Evolutionary conservation across 768 basidiomycete species (phyloP).

Genomic region (Hydnomerulius pinastri): DNA sequence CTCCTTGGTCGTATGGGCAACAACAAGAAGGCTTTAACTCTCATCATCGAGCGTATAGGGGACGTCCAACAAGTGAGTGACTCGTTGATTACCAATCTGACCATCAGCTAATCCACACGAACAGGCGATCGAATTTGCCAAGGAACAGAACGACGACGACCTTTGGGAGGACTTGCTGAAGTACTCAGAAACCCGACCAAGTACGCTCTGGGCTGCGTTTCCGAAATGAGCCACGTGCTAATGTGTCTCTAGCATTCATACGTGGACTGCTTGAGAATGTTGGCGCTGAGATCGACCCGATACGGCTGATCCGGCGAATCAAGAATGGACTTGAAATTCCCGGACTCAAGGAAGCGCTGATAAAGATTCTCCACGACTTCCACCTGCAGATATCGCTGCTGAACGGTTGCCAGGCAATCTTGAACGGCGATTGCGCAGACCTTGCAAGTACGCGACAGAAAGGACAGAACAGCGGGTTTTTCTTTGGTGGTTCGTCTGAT

Average conservation of each 20-base stretch:
- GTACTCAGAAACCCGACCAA: slow-evolving; percentile 92
- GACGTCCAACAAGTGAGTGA: slow-evolving; percentile 81
- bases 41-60: slow-evolving; percentile 93
- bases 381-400: slow-evolving; percentile 91
- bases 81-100: neutral
- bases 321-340: slow-evolving; percentile 96
- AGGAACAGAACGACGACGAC: slow-evolving; percentile 95
- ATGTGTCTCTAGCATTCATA: slow-evolving; percentile 70
- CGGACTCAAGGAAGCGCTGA: slow-evolving; percentile 88
- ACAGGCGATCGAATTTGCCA: slow-evolving; percentile 96
- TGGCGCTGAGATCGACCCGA: slow-evolving; percentile 93
- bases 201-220: slow-evolving; percentile 41
- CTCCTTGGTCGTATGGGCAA: slow-evolving; percentile 97
- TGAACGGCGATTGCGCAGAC: slow-evolving; percentile 79
- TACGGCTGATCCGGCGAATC: slow-evolving; percentile 91
- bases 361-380: slow-evolving; percentile 97
- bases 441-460: slow-evolving; percentile 68
- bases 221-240: neutral
- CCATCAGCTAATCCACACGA: neutral
- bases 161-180: slow-evolving; percentile 95
- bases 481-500: slow-evolving; percentile 58
- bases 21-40: slow-evolving; percentile 89
- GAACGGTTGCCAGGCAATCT: slow-evolving; percentile 87
- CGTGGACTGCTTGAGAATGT: slow-evolving; percentile 94
- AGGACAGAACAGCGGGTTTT: slow-evolving; percentile 80